These are phyloP conservation scores for Erodium moschatum DNA, from an alignment of 441 rosid genomes.

Conservation along the genomic window DNA sequence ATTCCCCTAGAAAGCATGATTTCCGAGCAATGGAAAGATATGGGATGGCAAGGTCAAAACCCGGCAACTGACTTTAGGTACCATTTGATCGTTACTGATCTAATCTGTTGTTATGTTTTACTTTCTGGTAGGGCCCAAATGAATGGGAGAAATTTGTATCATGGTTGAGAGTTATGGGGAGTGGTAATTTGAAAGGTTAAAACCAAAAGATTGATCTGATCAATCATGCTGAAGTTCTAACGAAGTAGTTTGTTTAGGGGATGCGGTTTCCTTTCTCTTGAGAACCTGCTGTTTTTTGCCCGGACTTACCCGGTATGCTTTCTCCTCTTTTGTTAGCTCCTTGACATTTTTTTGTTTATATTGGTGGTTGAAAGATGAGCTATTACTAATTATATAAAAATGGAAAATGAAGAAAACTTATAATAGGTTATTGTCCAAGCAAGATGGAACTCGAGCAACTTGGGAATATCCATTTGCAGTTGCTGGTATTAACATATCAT, in stretches of 20 bases:
- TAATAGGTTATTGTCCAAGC: conserved; percentile 79
- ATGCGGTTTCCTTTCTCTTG: conserved; percentile 77
- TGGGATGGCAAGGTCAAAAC: conserved; percentile 99
- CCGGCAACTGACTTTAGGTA: conserved; percentile 98
- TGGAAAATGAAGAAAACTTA: conserved; percentile 74
- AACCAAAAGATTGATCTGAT: background rate
- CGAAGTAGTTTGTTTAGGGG: conserved; percentile 44
- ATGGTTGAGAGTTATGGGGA: too few species aligned
- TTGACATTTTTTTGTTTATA: background rate
- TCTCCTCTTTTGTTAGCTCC: conserved; percentile 15
- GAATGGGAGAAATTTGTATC: too few species aligned
- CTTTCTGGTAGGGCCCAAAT: too few species aligned
- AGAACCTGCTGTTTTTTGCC: conserved; percentile 78
- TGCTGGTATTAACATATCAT: conserved; percentile 32
- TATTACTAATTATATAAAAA: conserved; percentile 38
- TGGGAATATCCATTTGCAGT: conserved; percentile 87
- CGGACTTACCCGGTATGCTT: conserved; percentile 68
- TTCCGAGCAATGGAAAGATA: conserved; percentile 96
- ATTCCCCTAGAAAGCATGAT: conserved; percentile 50
- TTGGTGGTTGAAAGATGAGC: conserved; percentile 1
- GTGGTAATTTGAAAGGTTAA: conserved; percentile 2
- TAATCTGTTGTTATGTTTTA: too few species aligned
- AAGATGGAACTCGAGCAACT: conserved; percentile 63
- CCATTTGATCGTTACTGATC: background rate
- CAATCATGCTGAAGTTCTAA: background rate